Evolutionary conservation across 352 stramenopile genomes (phyloP), one percentile per base, ranked within the genome.

Genomic region (Globisporangium iwayamae): DNA sequence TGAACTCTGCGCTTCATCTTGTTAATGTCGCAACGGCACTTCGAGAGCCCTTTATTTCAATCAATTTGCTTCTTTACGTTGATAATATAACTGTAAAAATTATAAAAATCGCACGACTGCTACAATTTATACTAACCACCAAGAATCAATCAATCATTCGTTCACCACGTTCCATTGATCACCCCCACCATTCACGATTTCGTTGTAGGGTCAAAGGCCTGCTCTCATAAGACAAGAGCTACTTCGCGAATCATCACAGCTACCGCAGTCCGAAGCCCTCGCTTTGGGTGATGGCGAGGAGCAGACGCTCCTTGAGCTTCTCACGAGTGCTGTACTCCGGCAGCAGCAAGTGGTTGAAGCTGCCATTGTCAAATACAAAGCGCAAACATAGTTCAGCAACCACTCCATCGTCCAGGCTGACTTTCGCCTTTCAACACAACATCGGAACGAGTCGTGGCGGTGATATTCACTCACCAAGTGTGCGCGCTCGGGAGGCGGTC

Each of bases 271-370:
- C 88, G 60, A 96, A 96, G 20, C 88, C 88, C 71, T 96, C 86
- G 4, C 79, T 71, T 50, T 96, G 80, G 30, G 76, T 88, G 60
- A 96, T 95, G n/a, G 88, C 87, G 34, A 93, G 58, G 30, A 90
- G 60, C 39, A 97, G 68, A 39, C 85, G 81, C 50, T 89, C 79
- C 63, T 87, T 88, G 38, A 97, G 73, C 65, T 96, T 96, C 39
- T 94, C 79, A 13, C 66, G 73, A 28, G 68, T 76, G 43, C 68
- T 78, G 73, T 96, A 97, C 38, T 93, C 83, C 1, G 90, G 90
- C 13, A 97, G 70, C 30, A 97, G 68, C 51, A 97, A 71, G 58
- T 96, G 87, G 52, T 96, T 96, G 70, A 96, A 97, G 67, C 83
- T 92, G 32, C 14, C 32, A 9, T 54, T 30, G 20, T 4, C 13